phyloP scores from a whole-genome alignment of 2,329 filamentous ascomycete species.

The Penicillium decumbens region DNA sequence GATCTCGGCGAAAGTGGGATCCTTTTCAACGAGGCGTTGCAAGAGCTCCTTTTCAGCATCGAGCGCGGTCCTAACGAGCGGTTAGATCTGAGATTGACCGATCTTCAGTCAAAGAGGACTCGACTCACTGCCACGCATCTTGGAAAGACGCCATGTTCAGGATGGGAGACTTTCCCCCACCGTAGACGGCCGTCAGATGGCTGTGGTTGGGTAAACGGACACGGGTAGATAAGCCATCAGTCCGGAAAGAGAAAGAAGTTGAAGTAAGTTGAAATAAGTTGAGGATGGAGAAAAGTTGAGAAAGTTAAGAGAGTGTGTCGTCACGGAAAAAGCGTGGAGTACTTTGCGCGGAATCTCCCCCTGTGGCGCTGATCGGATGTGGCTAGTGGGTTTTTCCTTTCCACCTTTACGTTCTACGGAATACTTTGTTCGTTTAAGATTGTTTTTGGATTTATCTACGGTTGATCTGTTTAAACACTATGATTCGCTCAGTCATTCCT shows the following conservation, averaged over 20 bases:
- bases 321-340: slow-evolving; percentile 13
- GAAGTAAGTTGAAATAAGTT: not conserved
- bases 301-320: slow-evolving; percentile 1
- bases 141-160: slow-evolving; percentile 45
- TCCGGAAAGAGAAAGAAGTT: slow-evolving; percentile 13
- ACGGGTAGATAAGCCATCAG: slow-evolving; percentile 54
- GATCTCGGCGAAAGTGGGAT: slow-evolving; percentile 49
- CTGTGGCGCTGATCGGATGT: slow-evolving; percentile 7
- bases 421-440: not conserved
- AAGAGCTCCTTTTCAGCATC: slow-evolving; percentile 49
- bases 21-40: slow-evolving; percentile 47
- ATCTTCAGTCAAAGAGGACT: not conserved
- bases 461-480: not conserved
- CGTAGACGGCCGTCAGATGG: slow-evolving; percentile 56
- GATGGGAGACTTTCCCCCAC: slow-evolving; percentile 43
- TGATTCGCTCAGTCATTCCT: not conserved
- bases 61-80: slow-evolving; percentile 33
- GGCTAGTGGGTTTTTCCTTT: not conserved
- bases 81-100: slow-evolving; percentile 7
- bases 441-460: no score
- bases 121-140: slow-evolving; percentile 51
- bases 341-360: slow-evolving; percentile 12
- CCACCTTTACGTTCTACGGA: not conserved
- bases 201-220: slow-evolving; percentile 51
- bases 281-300: no score